These are phyloP conservation scores for Candida montana DNA, from an alignment of 805 yeast species.

Conservation along the genomic window DNA sequence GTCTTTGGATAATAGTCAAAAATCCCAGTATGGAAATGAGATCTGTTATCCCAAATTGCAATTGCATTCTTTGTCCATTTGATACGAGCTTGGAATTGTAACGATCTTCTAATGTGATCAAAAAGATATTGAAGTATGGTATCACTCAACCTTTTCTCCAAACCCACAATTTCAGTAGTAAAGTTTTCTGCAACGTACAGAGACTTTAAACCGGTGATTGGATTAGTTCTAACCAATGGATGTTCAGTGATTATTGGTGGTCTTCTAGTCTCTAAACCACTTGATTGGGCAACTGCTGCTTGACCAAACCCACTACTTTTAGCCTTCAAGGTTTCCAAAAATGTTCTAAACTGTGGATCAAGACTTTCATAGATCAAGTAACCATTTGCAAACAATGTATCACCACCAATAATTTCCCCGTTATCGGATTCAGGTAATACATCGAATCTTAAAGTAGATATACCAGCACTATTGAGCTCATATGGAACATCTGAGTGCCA, in stretches of 20 bases:
- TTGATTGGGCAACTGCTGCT: slow-evolving; percentile 39
- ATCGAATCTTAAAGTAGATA: slow-evolving; percentile 52
- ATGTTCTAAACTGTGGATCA: slow-evolving; percentile 50
- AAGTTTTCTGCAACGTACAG: slow-evolving; percentile 50
- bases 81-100: slow-evolving; percentile 57
- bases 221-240: slow-evolving; percentile 60
- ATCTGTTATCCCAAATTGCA: slow-evolving; percentile 67
- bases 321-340: slow-evolving; percentile 51
- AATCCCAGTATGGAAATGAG: slow-evolving; percentile 55
- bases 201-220: slow-evolving; percentile 53
- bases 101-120: slow-evolving; percentile 38
- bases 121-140: slow-evolving; percentile 48
- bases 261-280: slow-evolving; percentile 53
- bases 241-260: slow-evolving; percentile 52
- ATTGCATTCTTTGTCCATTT: slow-evolving; percentile 58
- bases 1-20: slow-evolving; percentile 58
- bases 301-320: slow-evolving; percentile 60
- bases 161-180: slow-evolving; percentile 55
- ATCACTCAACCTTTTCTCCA: slow-evolving; percentile 61
- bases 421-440: slow-evolving; percentile 37
- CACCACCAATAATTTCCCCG: slow-evolving; percentile 43
- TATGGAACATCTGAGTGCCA: slow-evolving; percentile 68
- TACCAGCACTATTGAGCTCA: slow-evolving; percentile 62
- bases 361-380: slow-evolving; percentile 58
- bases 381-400: slow-evolving; percentile 57